Evolutionary conservation across 2,329 filamentous ascomycete species (phyloP), one percentile per base, ranked within the genome.

Genomic region (Venturia aucupariae): DNA sequence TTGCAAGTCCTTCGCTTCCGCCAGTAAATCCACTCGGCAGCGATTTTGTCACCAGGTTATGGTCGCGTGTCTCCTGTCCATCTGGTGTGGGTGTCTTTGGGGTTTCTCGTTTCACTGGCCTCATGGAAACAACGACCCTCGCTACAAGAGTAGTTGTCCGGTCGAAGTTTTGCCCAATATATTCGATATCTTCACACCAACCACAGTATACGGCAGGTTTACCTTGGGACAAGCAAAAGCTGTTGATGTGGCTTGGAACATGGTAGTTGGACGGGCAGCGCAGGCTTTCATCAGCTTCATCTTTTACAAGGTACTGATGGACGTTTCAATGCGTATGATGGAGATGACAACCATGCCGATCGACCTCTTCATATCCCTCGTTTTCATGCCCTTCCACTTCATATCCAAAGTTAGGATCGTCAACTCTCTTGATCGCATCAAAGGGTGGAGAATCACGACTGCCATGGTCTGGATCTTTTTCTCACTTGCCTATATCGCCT

Each of bases 191-290:
- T 57, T 57, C 15, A 57, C 17, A 11, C 51, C 51, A 4, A 57
- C 30, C 27, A 17, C 30, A 11, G 30, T 35, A n/a, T 57, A 35
- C 19, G 51, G 51, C 2, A n/a, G 8, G 4, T 57, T 65, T 10
- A 65, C 15, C n/a, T 48, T 60, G 30, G 64, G 46, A 19, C 48
- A 65, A 35, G 64, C 64, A 17, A 65, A 65, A 38, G 64, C 64
- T 15, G 38, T 65, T 38, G 64, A 65, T 27, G 64, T 65, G 8
- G 35, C 48, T 35, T 62, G 64, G 64, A 65, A 65, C 48, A 48
- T 62, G 11, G 24, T 65, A 8, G 30, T 65, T 35, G 64, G 64
- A n/a, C 61, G 61, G 10, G 38, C 59, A 32, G 61, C 61, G 24
- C 63, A 65, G n/a, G 63, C 44, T 19, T 7, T 55, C 22, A 59